Evolutionary conservation across 768 basidiomycete species (phyloP), one percentile per base, ranked within the genome.

Genomic region (Grammothele lineata): DNA sequence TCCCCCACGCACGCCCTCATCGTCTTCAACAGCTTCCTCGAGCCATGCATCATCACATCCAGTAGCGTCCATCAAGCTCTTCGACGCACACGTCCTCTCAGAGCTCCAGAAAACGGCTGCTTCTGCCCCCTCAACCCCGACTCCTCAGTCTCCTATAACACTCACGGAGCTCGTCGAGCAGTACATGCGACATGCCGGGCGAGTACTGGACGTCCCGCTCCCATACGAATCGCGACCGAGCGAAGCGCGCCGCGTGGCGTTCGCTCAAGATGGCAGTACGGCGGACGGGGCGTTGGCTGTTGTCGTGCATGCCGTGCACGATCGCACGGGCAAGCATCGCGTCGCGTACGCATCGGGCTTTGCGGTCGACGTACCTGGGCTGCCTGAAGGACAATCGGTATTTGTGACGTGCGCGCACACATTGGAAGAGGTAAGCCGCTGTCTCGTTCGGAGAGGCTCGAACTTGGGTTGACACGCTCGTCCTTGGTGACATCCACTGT

Each of bases 361-460:
- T 61, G 73, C 70, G 5, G 53, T 85, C 40, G 67, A 74, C 48
- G 44, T 58, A 39, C 51, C 59, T 9, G 54, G 58, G 39, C 26
- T 48, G 23, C 11, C 51, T 37, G 46, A 59, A 44, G 48, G 59
- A 8, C 63, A 70, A 45, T 56, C 66, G 7, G 51, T 77, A 14
- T 56, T 83, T 27, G 49, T 81, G 19, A 77, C 77, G 10, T 85
- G 82, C 55, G 78, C 76, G 6, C 83, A 85, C 59, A 81, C 83
- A 2, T 59, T 85, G 22, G 76, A 83, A 62, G 75, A 81, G 76
- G 81, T 72, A 56, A 57, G 67, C 48, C 8, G 24, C 25, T 4
- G 23, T 21, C 44, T 43, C 23, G 37, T 34, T 19, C 45, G 47
- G 17, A 45, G 45, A 27, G 8, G 8, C 27, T 30, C 27, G 27